Percentiles rank a stretch among this genome's conserved stretches.
These are phyloP conservation scores for Tremella yokohamensis DNA, from an alignment of 768 basidiomycete species.

Conservation along the genomic window DNA sequence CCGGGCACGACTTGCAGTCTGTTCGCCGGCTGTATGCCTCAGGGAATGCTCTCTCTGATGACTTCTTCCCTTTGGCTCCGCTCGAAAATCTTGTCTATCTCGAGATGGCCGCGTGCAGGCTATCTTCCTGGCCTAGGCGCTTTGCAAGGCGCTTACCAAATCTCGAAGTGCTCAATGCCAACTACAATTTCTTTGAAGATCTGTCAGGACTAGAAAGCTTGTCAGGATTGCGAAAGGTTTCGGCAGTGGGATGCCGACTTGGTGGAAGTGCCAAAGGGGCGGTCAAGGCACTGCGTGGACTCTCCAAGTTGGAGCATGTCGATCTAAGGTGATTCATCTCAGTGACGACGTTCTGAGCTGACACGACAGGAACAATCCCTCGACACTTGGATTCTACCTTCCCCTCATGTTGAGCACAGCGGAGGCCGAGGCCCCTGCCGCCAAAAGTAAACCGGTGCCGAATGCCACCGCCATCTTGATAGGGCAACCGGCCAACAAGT, in stretches of 20 bases:
- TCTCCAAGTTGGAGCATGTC: slow-evolving; percentile 78
- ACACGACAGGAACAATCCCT: slow-evolving; percentile 80
- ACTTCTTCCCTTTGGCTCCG: slow-evolving; percentile 55
- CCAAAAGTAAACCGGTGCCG: neutral
- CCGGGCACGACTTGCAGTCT: slow-evolving; percentile 67
- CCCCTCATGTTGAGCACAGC: slow-evolving; percentile 65
- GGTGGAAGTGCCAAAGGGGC: slow-evolving; percentile 56
- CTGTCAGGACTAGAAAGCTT: slow-evolving; percentile 74
- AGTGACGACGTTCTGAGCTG: neutral
- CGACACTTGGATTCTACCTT: slow-evolving; percentile 91
- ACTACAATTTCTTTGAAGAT: slow-evolving; percentile 81
- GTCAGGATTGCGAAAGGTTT: slow-evolving; percentile 72
- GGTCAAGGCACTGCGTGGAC: slow-evolving; percentile 63
- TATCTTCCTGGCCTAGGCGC: slow-evolving; percentile 68
- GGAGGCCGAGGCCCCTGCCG: slow-evolving; percentile 4
- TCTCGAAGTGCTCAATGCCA: slow-evolving; percentile 84
- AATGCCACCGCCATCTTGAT: slow-evolving; percentile 14
- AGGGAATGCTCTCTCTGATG: slow-evolving; percentile 57
- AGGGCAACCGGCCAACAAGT: slow-evolving; percentile 56
- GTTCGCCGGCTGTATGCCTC: slow-evolving; percentile 92
- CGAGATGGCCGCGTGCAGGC: slow-evolving; percentile 81
- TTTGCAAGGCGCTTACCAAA: slow-evolving; percentile 71
- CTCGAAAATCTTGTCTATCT: slow-evolving; percentile 89
- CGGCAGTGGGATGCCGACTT: slow-evolving; percentile 74
- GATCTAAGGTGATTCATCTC: slow-evolving; percentile 71